Evolutionary conservation across 805 yeast species (phyloP).

Genomic region (Starmerella asiatica): DNA sequence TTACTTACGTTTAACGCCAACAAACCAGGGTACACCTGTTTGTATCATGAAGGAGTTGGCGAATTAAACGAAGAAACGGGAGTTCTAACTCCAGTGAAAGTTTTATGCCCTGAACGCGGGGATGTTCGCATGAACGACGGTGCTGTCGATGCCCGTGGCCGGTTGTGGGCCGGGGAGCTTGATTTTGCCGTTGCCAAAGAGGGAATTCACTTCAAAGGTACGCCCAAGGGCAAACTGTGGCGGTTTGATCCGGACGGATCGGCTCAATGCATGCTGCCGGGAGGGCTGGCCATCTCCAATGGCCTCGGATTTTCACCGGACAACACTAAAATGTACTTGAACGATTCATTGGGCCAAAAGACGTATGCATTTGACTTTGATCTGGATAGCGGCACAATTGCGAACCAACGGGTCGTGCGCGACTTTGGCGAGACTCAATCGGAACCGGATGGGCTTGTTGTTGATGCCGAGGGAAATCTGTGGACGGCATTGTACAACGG

Average conservation of each 20-base stretch:
- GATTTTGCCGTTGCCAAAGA: conserved; percentile 22
- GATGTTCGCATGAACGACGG: conserved; percentile 62
- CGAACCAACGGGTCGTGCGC: conserved; percentile 24
- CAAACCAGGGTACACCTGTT: conserved; percentile 26
- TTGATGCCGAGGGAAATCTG: conserved; percentile 22
- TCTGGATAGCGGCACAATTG: conserved; percentile 25
- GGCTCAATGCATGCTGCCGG: conserved; percentile 20
- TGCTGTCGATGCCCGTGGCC: conserved; percentile 59
- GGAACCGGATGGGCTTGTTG: conserved; percentile 23
- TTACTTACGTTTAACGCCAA: conserved; percentile 26
- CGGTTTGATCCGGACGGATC: conserved; percentile 28
- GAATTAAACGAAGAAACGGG: conserved; percentile 28
- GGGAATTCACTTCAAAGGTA: conserved; percentile 23
- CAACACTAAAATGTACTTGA: conserved; percentile 35
- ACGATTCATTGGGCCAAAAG: conserved; percentile 38
- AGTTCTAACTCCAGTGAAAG: conserved; percentile 24
- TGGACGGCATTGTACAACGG: conserved; percentile 24
- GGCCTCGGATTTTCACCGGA: conserved; percentile 47
- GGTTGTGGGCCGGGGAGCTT: conserved; percentile 43
- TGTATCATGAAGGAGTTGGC: conserved; percentile 28
- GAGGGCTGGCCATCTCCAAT: conserved; percentile 34
- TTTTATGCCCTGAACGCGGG: conserved; percentile 25
- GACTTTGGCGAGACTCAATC: conserved; percentile 19
- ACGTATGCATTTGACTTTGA: conserved; percentile 38
- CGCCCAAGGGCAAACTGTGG: conserved; percentile 28